Evolutionary conservation across 2,329 filamentous ascomycete genomes (phyloP), one percentile per base, ranked within the genome.

Genomic region (Aspergillus persii): DNA sequence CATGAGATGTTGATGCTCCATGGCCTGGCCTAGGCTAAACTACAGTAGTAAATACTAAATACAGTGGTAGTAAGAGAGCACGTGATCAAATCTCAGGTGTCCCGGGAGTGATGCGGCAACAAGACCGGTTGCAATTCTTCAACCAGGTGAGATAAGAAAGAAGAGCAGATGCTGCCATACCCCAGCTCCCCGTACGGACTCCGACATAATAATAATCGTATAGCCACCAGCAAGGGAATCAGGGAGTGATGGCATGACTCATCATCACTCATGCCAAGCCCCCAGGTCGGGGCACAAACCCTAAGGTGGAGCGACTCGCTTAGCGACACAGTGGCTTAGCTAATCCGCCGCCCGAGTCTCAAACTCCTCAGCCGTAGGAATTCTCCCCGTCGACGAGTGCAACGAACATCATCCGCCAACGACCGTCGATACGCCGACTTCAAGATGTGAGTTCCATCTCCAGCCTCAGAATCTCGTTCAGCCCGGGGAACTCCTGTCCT

Each of bases 401-500:
- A 70, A 74, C 74, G 74, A 76, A 76, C 74, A 73, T 72, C 74
- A 75, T 76, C 74, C 74, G 74, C 74, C 74, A 76, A 76, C 74
- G 74, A 76, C 74, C 73, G 74, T 77, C 74, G 73, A 76, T 73
- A 77, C 74, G 73, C 75, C 74, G 75, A 76, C 74, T 72, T 76
- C 74, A 76, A 77, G 74, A 77, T 77, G 75, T 77, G 74, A 77
- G 75, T 77, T 56, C 61, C 66, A 72, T 71, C 69, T 68, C 64
- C 66, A 67, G 56, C 63, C 61, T 33, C 60, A 64, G 60, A 27
- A 63, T 61, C 44, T 36, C 59, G 39, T 51, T 50, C 36, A 57
- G 56, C 56, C 56, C 53, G 66, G 60, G 61, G 63, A 60, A 59
- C 57, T 67, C 61, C 47, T 62, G 56, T 63, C 56, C 59, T 54